Evolutionary conservation across 495 filamentous ascomycete species (phyloP).

Genomic region (Aspergillus nidulans): DNA sequence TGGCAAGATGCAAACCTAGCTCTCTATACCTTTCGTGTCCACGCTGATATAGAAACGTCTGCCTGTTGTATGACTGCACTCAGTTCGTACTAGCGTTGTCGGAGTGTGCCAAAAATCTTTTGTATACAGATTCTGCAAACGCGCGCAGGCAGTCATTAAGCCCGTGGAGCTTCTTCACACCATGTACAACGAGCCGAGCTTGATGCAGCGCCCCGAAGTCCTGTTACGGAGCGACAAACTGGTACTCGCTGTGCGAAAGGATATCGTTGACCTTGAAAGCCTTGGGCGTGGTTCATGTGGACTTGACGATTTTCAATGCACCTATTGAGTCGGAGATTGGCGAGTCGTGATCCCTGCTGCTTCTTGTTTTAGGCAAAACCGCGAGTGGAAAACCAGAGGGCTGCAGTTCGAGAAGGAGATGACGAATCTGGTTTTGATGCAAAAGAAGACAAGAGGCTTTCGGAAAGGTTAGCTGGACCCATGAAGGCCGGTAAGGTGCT

Average conservation of each 20-base stretch:
- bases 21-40: conserved; percentile 15
- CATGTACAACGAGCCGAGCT: conserved; percentile 25
- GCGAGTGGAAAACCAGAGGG: background rate
- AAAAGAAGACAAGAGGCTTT: conserved; percentile 18
- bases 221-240: conserved; percentile 22
- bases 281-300: conserved; percentile 18
- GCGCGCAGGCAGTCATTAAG: conserved; percentile 14
- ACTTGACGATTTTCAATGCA: conserved; percentile 17
- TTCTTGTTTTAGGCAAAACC: conserved; percentile 10
- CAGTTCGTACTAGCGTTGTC: conserved; percentile 22
- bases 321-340: conserved; percentile 17
- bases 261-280: conserved; percentile 4
- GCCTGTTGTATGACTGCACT: conserved; percentile 19
- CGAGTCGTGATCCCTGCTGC: conserved; percentile 20
- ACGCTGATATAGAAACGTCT: conserved; percentile 15
- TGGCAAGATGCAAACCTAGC: background rate
- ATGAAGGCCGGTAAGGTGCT: conserved; percentile 14
- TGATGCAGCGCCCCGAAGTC: conserved; percentile 8
- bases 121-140: conserved; percentile 1
- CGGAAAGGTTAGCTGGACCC: conserved; percentile 7
- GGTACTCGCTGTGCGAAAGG: conserved; percentile 14
- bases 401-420: conserved; percentile 19
- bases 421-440: conserved; percentile 14
- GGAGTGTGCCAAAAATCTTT: conserved; percentile 17
- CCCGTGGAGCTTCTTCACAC: conserved; percentile 23